Evolutionary conservation across 2,329 filamentous ascomycete genomes (phyloP), one percentile per base, ranked within the genome.

Genomic region (Penicillium sp.): DNA sequence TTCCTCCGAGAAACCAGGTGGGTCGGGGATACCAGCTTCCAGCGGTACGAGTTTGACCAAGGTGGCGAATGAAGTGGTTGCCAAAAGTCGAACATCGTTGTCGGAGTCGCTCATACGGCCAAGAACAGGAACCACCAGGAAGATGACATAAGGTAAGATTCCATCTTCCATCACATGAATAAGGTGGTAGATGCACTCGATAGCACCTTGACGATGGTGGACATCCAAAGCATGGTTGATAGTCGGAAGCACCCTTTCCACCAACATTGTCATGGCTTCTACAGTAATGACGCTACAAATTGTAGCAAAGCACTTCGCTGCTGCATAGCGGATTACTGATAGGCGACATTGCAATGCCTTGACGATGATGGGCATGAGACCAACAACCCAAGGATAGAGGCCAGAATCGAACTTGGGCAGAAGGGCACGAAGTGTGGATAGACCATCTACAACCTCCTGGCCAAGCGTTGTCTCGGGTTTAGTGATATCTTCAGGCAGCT

Each of bases 81-180:
- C 92, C 54, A 99, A 89, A 7, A 98, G 83, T 53, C 95, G 89
- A 53, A 99, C 90, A 70, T 98, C 95, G 62, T 96, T 93, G 71
- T 99, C 93, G 0, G 93, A 96, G 73, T 99, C 95, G 71, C 95
- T 98, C 95, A 99, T 99, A 45, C 95, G 88, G 53, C 95, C 95
- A 50, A 99, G 83, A 4, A 99, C 95, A 14, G 95, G 95, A 13
- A 98, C 96, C 57, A 99, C 96, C 63, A 99, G 85, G 85, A 99
- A 99, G 68, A 99, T 97, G 61, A 99, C 95, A 69, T 99, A 99
- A 3, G 96, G 95, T 29, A 99, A 78, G 56, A 99, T 99, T 37
- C 86, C 85, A 71, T 98, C 95, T 60, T 96, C 95, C 95, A 99
- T 99, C 51, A 97, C 93, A 58, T 96, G 91, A 62, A 99, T 99